Conservation (phyloP, 1,284 basidiomycete species). For the Marasmius oreades region DNA sequence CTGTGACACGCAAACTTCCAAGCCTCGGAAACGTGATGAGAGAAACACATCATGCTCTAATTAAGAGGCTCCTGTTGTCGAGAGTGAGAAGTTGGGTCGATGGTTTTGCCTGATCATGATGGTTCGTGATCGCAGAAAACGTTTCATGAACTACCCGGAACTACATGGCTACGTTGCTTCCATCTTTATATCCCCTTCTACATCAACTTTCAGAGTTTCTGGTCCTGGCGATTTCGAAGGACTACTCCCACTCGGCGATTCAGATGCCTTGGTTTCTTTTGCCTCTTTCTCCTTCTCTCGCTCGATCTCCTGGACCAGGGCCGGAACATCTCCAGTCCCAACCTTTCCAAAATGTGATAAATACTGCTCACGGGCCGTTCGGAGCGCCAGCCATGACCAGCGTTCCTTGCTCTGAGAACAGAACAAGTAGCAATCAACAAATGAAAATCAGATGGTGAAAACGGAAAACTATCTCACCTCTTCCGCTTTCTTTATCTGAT, state of each 20-base stretch:
- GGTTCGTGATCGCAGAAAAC: too few relatives aligned
- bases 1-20: constrained; percentile 57
- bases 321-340: constrained; percentile 68
- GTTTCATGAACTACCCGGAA: too few relatives aligned
- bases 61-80: constrained; percentile 1
- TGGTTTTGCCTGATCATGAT: too few relatives aligned
- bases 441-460: neutral
- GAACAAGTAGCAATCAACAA: neutral
- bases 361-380: constrained; percentile 66
- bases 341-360: constrained; percentile 73
- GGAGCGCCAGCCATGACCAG: constrained; percentile 76
- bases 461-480: constrained; percentile 42
- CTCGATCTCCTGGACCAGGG: constrained; percentile 68
- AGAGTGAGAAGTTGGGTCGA: too few relatives aligned
- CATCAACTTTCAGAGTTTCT: constrained; percentile 22
- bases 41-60: neutral
- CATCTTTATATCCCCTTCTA: constrained; percentile 55
- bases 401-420: constrained; percentile 67
- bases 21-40: neutral
- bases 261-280: constrained; percentile 23
- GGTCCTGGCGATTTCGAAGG: neutral
- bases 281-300: constrained; percentile 38
- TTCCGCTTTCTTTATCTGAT: constrained; percentile 54
- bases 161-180: constrained; percentile 30
- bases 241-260: neutral